Conservation (phyloP, 164 flowering plant species). For the Liriodendron chinense region DNA sequence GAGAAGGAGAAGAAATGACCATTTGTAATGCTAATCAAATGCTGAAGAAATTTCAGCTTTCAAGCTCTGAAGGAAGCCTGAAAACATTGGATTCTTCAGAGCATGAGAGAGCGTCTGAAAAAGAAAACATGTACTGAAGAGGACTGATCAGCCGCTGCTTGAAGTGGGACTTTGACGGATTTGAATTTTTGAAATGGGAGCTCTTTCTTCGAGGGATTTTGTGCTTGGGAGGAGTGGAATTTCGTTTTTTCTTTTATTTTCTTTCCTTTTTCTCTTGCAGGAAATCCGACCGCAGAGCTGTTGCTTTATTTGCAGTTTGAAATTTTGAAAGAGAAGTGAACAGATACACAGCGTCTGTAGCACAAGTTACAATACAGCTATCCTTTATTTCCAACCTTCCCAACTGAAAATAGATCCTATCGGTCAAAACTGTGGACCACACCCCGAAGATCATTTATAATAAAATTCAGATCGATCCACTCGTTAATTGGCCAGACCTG, state of each 20-base stretch:
- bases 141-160: neutral
- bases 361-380: neutral
- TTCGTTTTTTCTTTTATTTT: neutral
- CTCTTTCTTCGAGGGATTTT: constrained; percentile 7
- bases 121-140: neutral
- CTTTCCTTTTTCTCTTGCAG: neutral
- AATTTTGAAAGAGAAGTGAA: constrained; percentile 3
- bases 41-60: neutral
- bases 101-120: neutral
- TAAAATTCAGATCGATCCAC: neutral
- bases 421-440: neutral
- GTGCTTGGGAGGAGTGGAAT: neutral
- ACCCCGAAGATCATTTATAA: no score
- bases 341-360: neutral
- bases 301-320: constrained; percentile 6
- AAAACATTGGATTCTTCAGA: neutral
- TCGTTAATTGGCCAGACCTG: neutral
- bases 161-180: neutral
- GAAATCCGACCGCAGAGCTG: neutral
- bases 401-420: neutral
- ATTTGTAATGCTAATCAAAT: neutral
- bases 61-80: neutral
- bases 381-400: neutral
- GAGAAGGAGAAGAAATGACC: neutral
- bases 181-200: constrained; percentile 2